Base-by-base conservation (phyloP, 2,329 filamentous ascomycete genomes). In the Aspergillus jensenii region DNA sequence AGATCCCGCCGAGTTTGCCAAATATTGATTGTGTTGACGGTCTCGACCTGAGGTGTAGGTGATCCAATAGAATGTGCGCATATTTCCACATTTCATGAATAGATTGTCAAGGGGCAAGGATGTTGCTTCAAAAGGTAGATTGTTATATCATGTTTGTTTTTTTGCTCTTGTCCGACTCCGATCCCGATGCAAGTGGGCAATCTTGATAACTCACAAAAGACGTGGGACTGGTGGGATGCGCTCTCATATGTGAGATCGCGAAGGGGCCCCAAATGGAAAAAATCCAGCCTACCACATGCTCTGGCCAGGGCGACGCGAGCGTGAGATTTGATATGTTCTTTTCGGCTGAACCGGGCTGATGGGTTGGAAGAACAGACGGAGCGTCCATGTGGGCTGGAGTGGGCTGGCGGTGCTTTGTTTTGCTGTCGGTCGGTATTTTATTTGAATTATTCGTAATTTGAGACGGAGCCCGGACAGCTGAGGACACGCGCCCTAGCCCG, bases 321-420 rank as follows among this genome's bases (percentile, higher is more conserved):
- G 27, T 41, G 17, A 35, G 45, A 59, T 33, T 59, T 52, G 56
- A 53, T 45, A 52, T 58, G 58, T 55, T 54, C 53, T 61, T 31
- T 64, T 64, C 65, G 65, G 61, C 62, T 63, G 67, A 68, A 64
- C 67, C 67, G 62, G 67, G 61, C 65, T 69, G 67, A 67, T 62
- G 67, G 67, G 63, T 64, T 67, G 54, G 62, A 62, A 48, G 43
- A 62, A 50, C 41, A 53, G 39, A 52, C 51, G 43, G 45, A 51
- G 43, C 60, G 58, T 56, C 66, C 66, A 67, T 65, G 66, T 68
- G 66, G 66, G 65, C 62, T 67, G 61, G 48, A 56, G 62, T 62
- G 59, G 64, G 58, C 56, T 60, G 58, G 55, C 53, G 57, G 56
- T 61, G 64, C 59, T 61, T 61, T 60, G 51, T 59, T 60, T 54